Evolutionary conservation across 805 yeast species (phyloP), one percentile per base, ranked within the genome.

Genomic region (Lachancea sp.): DNA sequence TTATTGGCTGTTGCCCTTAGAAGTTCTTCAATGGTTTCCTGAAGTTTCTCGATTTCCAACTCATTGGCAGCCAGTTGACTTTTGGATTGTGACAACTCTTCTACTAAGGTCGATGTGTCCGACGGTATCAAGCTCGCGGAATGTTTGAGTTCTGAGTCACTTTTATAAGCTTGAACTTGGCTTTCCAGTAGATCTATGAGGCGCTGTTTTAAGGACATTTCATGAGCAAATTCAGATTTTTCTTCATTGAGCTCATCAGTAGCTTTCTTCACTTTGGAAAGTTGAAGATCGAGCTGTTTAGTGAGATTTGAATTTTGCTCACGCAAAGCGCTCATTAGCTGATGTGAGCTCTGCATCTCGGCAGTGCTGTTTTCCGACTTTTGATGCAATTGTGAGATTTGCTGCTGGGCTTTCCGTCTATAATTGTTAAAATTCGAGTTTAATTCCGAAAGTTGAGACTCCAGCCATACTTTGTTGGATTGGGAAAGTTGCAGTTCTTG

Each of bases 161-260:
- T 66, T 13, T 43, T 59, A 51, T 48, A 64, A 48, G 50, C 53
- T 8, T 54, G 43, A 36, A 74, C 42, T 41, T 67, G 58, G 17
- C 54, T 48, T 47, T 68, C 55, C 55, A 50, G 32, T 65, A 83
- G 62, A 31, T 73, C 76, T 4, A 76, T 65, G 28, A 80, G 60
- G 36, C 83, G 76, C 36, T 80, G 80, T 56, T 81, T 85, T 33
- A 75, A 61, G 2, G 75, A 57, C 61, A 79, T 71, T 52, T 81
- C 88, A 23, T 71, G 70, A 15, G 71, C 48, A 51, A 76, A 77
- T 26, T 70, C 74, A 25, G 70, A 75, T 47, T 77, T 71, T 28
- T 69, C 68, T 1, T 56, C 43, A 1, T 69, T 57, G 9, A 64
- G 47, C 20, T 69, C 64, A 47, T 71, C 76, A 18, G 69, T 69